Conservation (phyloP, 176 grass and related monocot species). For the Oryza meyeriana region DNA sequence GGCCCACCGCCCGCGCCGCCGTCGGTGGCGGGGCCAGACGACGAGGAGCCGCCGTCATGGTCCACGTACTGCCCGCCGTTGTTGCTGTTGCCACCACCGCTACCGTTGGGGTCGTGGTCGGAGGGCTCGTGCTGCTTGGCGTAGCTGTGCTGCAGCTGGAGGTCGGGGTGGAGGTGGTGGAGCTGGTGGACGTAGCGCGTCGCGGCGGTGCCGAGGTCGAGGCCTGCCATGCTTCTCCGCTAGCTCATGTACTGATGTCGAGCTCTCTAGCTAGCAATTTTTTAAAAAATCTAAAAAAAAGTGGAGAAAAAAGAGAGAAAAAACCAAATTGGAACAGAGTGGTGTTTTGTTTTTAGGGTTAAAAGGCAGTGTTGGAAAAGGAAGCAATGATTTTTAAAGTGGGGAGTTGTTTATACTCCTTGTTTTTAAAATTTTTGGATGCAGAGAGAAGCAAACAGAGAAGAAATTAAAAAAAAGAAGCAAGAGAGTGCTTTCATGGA, state of each 20-base stretch:
- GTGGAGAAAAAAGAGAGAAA: slow-evolving; percentile 20
- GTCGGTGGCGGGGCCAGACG: slow-evolving; percentile 34
- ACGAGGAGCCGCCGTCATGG: slow-evolving; percentile 53
- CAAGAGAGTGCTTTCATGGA: slow-evolving; percentile 43
- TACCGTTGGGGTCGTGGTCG: slow-evolving; percentile 47
- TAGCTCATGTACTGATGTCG: slow-evolving; percentile 78
- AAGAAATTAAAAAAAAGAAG: slow-evolving; percentile 51
- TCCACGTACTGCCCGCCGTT: slow-evolving; percentile 47
- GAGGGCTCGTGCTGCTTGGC: slow-evolving; percentile 51
- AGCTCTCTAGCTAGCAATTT: slow-evolving; percentile 22
- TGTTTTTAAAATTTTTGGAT: slow-evolving; percentile 49
- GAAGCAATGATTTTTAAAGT: slow-evolving; percentile 81
- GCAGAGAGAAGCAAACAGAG: slow-evolving; percentile 71
- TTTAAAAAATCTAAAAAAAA: slow-evolving; percentile 32
- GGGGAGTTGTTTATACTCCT: slow-evolving; percentile 51
- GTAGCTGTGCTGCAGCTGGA: slow-evolving; percentile 69
- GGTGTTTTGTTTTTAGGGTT: slow-evolving; percentile 65
- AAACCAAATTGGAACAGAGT: slow-evolving; percentile 43
- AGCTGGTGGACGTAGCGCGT: slow-evolving; percentile 79
- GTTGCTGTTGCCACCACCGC: slow-evolving; percentile 33
- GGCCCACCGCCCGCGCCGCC: slow-evolving; percentile 15
- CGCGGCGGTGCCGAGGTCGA: slow-evolving; percentile 87
- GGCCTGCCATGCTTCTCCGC: slow-evolving; percentile 79
- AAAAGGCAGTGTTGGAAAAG: slow-evolving; percentile 73
- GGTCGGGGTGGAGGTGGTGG: slow-evolving; percentile 70